Base-by-base conservation (phyloP, 2,329 filamentous ascomycete species). In the Fusarium siculi region DNA sequence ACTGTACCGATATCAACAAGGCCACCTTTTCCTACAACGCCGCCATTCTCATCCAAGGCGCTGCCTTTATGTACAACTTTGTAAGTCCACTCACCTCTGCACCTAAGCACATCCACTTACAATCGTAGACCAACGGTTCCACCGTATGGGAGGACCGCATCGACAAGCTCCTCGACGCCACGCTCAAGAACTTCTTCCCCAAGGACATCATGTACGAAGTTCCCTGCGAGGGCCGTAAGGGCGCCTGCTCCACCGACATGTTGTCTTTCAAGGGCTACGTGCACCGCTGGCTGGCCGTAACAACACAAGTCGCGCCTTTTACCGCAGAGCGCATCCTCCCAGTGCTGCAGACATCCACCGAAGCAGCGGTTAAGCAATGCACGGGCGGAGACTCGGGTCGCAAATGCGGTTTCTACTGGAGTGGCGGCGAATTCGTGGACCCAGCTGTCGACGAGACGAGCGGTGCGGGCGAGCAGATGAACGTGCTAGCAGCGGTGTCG, bases 251-350 rank as follows among this genome's bases (percentile, higher is more conserved):
- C 65, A 85, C 88, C 53, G 93, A 96, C 76, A 93, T 94, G 85
- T 81, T 89, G 67, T 89, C 89, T 4, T 95, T 92, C 87, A 93
- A 93, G 81, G 92, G 91, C 43, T 91, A 91, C 65, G 84, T 93
- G 23, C 86, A 90, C 74, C 87, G 90, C 44, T 93, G 91, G 90
- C 84, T 94, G 74, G 85, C 88, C 8, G 85, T 87, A 28, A 85
- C 88, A 3, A 87, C 89, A 5, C 86, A 91, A 73, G 63, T 93
- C n/a, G 91, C 89, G 1, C 92, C 92, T 0, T 86, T 86, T 50
- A 90, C 88, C 2, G 81, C 81, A 44, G 81, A 85, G 3, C 82
- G 78, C 21, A 90, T 94, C 72, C 81, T 88, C 63, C 86, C 89
- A 2, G 85, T 89, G 37, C 84, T 94, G 11, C 82, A 84, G 62